Evolutionary conservation across 306 rosid genomes (phyloP).

Genomic region (Adenanthera pavonina): DNA sequence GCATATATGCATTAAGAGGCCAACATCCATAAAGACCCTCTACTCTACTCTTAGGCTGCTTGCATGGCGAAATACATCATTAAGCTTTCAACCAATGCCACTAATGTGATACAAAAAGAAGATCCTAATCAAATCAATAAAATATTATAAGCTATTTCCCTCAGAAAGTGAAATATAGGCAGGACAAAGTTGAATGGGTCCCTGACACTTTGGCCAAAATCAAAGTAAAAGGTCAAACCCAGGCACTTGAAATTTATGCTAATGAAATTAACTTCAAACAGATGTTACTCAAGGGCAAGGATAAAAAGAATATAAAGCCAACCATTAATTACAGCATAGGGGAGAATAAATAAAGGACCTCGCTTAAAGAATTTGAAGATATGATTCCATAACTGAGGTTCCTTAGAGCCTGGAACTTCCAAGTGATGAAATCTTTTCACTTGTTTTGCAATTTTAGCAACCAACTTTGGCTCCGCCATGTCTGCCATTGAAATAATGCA

Average conservation of each 20-base stretch:
- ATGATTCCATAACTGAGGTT: conserved; percentile 92
- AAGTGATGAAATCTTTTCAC: conserved; percentile 73
- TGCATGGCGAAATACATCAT: conserved; percentile 9
- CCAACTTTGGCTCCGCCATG: conserved; percentile 76
- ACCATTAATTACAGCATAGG: neutral
- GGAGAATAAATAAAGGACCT: conserved; percentile 57
- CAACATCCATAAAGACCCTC: conserved; percentile 14
- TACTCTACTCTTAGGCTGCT: neutral
- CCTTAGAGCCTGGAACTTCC: conserved; percentile 86
- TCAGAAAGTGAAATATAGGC: too few species aligned
- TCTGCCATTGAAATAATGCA: conserved; percentile 58
- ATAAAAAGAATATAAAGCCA: conserved; percentile 17
- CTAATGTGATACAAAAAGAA: neutral
- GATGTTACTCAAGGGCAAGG: neutral
- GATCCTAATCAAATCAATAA: neutral
- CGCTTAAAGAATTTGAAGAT: conserved; percentile 70
- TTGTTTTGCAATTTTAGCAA: conserved; percentile 80
- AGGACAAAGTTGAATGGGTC: conserved; percentile 2
- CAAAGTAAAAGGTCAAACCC: conserved; percentile 10
- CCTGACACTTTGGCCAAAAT: neutral
- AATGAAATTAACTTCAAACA: conserved; percentile 10
- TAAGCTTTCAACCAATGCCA: neutral
- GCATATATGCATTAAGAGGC: conserved; percentile 6
- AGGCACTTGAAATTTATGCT: too few species aligned
- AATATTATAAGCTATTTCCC: too few species aligned